Evolutionary conservation across 257 asterid species (phyloP), one percentile per base, ranked within the genome.

Genomic region (Mentha longifolia): DNA sequence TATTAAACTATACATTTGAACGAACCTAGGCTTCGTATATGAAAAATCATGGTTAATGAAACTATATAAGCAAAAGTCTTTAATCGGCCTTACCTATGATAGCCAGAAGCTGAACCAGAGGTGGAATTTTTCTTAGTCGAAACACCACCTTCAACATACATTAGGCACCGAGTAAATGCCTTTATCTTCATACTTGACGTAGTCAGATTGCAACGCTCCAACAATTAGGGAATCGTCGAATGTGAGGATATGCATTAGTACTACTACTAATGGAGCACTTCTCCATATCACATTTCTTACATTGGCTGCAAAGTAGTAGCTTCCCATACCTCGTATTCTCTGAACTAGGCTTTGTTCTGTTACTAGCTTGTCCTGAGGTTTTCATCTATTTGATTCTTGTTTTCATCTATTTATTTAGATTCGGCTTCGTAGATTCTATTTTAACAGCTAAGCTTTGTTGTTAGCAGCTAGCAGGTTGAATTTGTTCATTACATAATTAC

Each of bases 51-150:
- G 14, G 35, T 42, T 55, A 6, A 14, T 58, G 67, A 35, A 25
- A 30, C 65, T 35, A n/a, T n/a, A n/a, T 31, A 31, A 31, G 35
- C 35, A 31, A 31, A 31, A 49, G 28, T 51, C 16, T 16, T 59
- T 3, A 37, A 35, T 49, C 28, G n/a, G 50, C 7, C 25, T 80
- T 83, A 86, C 96, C 93, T 85, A 67, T 89, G 91, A 68, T 82
- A 85, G 66, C 91, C 88, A 1, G 89, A 84, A 71, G 86, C 85
- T 49, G 91, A 85, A 35, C 91, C 92, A 1, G 96, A 86, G 33
- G 91, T 80, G 15, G 91, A 87, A 63, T 80, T 80, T 28, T 75
- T 55, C 28, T 67, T 61, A 3, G 63, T 35, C 41, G 77, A 81
- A 13, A 56, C 72, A 1, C 84, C 83, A 3, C 86, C 89, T 74